phyloP scores from a whole-genome alignment of 164 flowering plant species.

The Piper longum region DNA sequence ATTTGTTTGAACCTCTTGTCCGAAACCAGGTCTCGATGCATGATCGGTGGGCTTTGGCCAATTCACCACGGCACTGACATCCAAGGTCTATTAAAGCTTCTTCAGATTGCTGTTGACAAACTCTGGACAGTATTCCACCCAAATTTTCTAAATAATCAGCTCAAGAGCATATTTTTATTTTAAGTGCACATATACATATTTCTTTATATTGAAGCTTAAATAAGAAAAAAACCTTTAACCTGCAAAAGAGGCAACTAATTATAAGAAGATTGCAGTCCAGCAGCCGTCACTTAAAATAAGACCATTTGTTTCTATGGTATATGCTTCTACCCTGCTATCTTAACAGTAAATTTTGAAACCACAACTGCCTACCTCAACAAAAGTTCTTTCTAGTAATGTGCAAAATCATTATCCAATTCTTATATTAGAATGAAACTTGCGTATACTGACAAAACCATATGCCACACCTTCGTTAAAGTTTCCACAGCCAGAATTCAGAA shows the following conservation, averaged over 20 bases:
- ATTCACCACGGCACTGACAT: constrained; percentile 69
- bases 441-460: background rate
- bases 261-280: background rate
- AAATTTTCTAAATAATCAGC: background rate
- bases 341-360: background rate
- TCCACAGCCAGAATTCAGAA: background rate
- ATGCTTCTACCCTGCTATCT: background rate
- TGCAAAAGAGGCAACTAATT: too few relatives aligned
- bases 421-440: too few relatives aligned
- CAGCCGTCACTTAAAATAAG: background rate
- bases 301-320: background rate
- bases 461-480: background rate
- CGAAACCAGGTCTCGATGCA: constrained; percentile 69
- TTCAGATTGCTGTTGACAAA: constrained; percentile 65
- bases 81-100: constrained; percentile 61
- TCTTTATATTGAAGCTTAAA: background rate
- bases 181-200: background rate
- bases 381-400: background rate
- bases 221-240: background rate
- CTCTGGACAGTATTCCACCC: constrained; percentile 19
- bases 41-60: constrained; percentile 57
- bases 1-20: constrained; percentile 64
- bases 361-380: background rate
- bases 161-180: background rate
- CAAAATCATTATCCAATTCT: background rate